Conservation (phyloP, 2,329 filamentous ascomycete species). For the Phoma sp. region DNA sequence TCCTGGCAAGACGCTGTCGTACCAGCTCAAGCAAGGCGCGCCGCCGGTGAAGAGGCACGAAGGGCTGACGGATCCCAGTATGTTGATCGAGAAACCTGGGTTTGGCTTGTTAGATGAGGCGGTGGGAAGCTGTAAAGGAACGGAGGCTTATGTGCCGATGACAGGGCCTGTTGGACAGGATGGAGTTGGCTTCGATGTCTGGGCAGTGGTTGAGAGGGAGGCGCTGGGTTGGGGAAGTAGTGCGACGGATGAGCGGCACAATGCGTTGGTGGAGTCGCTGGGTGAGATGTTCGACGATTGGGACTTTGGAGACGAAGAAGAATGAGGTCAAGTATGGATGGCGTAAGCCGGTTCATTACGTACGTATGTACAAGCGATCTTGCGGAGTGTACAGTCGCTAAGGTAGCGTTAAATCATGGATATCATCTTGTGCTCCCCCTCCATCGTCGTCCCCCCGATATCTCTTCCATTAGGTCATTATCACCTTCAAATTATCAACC, state of each 20-base stretch:
- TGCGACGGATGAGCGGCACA: not conserved
- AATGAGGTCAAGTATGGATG: not conserved
- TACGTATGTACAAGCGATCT: constrained; percentile 1
- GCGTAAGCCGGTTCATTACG: not conserved
- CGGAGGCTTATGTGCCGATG: constrained; percentile 22
- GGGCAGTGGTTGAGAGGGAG: constrained; percentile 10
- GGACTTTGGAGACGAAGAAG: constrained; percentile 1
- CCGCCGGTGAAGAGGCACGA: constrained; percentile 19
- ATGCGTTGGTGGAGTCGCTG: not conserved
- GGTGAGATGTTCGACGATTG: constrained; percentile 21
- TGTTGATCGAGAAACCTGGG: constrained; percentile 5
- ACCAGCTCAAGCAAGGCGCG: constrained; percentile 21
- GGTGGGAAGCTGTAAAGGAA: constrained; percentile 20
- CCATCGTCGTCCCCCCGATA: not conserved
- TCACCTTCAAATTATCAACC: not conserved
- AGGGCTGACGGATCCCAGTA: constrained; percentile 17
- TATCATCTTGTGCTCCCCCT: constrained; percentile 21
- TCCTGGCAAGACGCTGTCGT: not conserved
- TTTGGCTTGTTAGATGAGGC: constrained; percentile 26
- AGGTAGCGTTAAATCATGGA: constrained; percentile 25
- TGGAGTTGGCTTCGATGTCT: constrained; percentile 27
- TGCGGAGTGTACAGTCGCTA: constrained; percentile 3
- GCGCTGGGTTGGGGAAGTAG: not conserved
- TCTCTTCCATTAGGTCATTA: constrained; percentile 1
- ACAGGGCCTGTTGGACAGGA: constrained; percentile 12